Conservation (phyloP, 805 yeast species). For the Metschnikowia rubicola region DNA sequence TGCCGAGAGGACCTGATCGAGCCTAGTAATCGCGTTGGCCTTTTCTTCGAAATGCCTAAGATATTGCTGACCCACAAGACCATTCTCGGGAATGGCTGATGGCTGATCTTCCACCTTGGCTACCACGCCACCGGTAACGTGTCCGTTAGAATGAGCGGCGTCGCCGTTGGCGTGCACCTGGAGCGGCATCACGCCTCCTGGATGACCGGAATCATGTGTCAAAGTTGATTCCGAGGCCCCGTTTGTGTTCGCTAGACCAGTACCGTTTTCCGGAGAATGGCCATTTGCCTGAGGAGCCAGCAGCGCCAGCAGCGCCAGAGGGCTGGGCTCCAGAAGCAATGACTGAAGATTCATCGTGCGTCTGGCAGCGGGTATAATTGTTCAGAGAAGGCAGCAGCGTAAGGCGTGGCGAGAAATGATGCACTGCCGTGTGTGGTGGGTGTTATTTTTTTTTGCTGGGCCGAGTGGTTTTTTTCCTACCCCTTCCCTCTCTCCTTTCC, state of each 20-base stretch:
- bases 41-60: slow-evolving; percentile 12
- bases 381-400: background rate
- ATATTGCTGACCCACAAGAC: slow-evolving; percentile 8
- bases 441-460: slow-evolving; percentile 11
- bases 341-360: slow-evolving; percentile 19
- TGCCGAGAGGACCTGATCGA: slow-evolving; percentile 14
- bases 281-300: slow-evolving; percentile 1
- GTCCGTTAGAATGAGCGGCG: background rate
- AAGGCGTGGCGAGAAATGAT: background rate
- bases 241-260: background rate
- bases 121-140: background rate
- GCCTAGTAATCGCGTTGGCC: slow-evolving; percentile 12
- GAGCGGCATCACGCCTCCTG: slow-evolving; percentile 1
- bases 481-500: slow-evolving; percentile 15
- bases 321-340: slow-evolving; percentile 17
- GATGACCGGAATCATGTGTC: background rate
- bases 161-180: slow-evolving; percentile 1
- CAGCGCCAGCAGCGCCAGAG: slow-evolving; percentile 1
- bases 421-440: slow-evolving; percentile 5
- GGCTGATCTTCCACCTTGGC: background rate
- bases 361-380: background rate
- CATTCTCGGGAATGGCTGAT: background rate
- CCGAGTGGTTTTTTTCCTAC: slow-evolving; percentile 13
- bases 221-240: background rate
- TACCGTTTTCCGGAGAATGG: background rate